Base-by-base conservation (phyloP, 1,139 yeast genomes). In the Protomyces lactucae-debilis region DNA sequence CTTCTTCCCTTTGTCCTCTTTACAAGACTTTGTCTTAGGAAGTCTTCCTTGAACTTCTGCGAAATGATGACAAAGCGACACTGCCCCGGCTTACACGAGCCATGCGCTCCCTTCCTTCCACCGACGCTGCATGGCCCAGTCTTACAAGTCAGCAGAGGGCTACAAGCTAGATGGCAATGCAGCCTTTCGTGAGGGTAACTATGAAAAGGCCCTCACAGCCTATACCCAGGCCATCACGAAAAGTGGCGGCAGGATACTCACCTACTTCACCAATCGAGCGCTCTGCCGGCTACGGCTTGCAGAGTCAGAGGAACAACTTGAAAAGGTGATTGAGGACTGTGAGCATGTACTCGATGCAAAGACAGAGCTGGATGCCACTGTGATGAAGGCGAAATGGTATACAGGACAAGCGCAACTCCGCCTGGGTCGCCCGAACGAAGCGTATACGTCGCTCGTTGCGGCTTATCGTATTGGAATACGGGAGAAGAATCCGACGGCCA, bases 381-480 rank as follows among this genome's bases (percentile, higher is more conserved):
- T 36, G 55, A 60, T 60, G 59, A 60, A 60, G 59, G 59, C 59
- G n/a, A 46, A 55, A 32, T 53, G 54, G 48, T 60, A 67, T 57
- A 66, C 57, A 59, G 76, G 71, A 51, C 73, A 69, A 67, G 78
- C 73, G 32, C 72, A 67, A 64, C 70, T 69, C 28, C 72, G 66
- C 63, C 66, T 73, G 25, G 72, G 69, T 14, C 68, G 74, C 10
- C 70, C 73, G 2, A 72, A 72, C 8, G 71, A 70, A 52, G 79
- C 79, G 0, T 71, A 76, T 64, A 66, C 70, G 5, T 70, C 74
- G 54, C 64, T 77, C 35, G 67, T 68, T 10, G 71, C 67, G 18
- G 80, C 79, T 0, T 78, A 78, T 67, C 70, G 72, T 5, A 55
- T 70, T 37, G 75, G 77, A 5, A 61, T 75, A 10, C 53, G 61